These are phyloP conservation scores for Cladosporium sp. DNA, from an alignment of 2,329 filamentous ascomycete species.

Conservation along the genomic window DNA sequence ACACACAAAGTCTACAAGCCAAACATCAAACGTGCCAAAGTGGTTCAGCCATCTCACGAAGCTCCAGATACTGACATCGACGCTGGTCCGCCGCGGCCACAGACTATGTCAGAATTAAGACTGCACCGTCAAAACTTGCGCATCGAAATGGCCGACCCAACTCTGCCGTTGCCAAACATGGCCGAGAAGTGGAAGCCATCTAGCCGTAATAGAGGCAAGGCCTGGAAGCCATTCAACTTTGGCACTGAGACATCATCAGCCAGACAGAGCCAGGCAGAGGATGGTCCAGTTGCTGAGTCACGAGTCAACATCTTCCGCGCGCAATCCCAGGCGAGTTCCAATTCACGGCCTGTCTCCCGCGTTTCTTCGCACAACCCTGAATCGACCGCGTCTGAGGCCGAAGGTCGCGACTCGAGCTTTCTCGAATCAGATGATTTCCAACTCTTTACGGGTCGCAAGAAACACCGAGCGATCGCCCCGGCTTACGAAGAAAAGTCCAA, in stretches of 20 bases:
- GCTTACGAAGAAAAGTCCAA: constrained; percentile 24
- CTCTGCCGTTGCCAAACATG: constrained; percentile 16
- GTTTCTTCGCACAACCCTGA: constrained; percentile 21
- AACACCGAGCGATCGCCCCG: constrained; percentile 14
- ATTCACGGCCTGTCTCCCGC: constrained; percentile 24
- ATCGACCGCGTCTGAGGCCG: constrained; percentile 13
- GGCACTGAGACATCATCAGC: constrained; percentile 11
- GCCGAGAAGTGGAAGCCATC: constrained; percentile 15
- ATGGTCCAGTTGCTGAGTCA: constrained; percentile 18
- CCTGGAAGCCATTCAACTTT: constrained; percentile 25
- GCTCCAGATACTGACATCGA: too few species aligned
- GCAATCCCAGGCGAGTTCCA: constrained; percentile 17
- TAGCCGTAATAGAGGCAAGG: constrained; percentile 21
- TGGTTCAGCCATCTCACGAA: too few species aligned
- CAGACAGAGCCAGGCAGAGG: constrained; percentile 1
- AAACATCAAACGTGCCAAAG: too few species aligned
- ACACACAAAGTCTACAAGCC: too few species aligned
- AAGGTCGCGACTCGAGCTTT: constrained; percentile 17
- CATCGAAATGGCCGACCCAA: constrained; percentile 26
- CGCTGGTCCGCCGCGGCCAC: too few species aligned
- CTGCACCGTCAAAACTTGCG: constrained; percentile 29
- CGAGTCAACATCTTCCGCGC: constrained; percentile 28
- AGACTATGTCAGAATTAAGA: constrained; percentile 12
- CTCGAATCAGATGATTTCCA: constrained; percentile 25
- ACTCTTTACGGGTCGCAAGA: constrained; percentile 24